Percentiles rank a stretch among this genome's conserved stretches.
Conservation (phyloP, 768 basidiomycete species). For the Macrocybe gigantea region DNA sequence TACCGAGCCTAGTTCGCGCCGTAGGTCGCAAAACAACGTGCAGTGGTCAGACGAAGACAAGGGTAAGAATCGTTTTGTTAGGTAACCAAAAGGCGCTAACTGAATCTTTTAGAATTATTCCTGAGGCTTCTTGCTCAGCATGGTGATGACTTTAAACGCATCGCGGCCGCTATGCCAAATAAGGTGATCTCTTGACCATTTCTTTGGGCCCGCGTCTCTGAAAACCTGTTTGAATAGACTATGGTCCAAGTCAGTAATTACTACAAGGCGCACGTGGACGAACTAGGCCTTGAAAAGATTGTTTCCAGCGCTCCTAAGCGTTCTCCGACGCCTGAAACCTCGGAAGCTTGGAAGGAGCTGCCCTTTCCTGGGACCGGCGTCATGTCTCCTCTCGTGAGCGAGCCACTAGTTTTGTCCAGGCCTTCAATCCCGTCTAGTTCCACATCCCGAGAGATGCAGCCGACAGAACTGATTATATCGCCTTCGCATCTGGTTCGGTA, state of each 20-base stretch:
- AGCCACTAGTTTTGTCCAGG: slow-evolving; percentile 3
- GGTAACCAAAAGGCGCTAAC: neutral
- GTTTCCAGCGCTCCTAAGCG: slow-evolving; percentile 35
- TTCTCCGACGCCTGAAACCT: slow-evolving; percentile 27
- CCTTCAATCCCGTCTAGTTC: too few relatives aligned
- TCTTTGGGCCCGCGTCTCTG: neutral
- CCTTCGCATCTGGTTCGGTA: too few relatives aligned
- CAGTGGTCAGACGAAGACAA: slow-evolving; percentile 70
- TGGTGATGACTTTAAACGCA: slow-evolving; percentile 64
- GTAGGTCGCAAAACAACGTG: slow-evolving; percentile 16
- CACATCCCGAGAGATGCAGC: too few relatives aligned
- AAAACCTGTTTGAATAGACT: slow-evolving; percentile 31
- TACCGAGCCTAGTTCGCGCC: slow-evolving; percentile 19
- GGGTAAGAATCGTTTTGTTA: slow-evolving; percentile 30
- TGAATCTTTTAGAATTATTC: slow-evolving; percentile 35
- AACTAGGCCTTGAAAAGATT: slow-evolving; percentile 35
- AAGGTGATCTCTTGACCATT: slow-evolving; percentile 33
- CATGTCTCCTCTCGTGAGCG: slow-evolving; percentile 10
- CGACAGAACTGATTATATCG: too few relatives aligned
- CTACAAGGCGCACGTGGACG: slow-evolving; percentile 37
- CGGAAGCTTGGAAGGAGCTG: slow-evolving; percentile 15
- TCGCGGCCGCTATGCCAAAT: slow-evolving; percentile 61
- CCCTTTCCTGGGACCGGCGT: slow-evolving; percentile 14
- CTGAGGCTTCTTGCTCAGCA: slow-evolving; percentile 51
- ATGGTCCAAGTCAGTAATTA: slow-evolving; percentile 50